Percentiles rank a stretch among this genome's conserved stretches.
These are phyloP conservation scores for Tolypocladium amazonense DNA, from an alignment of 2,329 filamentous ascomycete genomes.

Conservation along the genomic window DNA sequence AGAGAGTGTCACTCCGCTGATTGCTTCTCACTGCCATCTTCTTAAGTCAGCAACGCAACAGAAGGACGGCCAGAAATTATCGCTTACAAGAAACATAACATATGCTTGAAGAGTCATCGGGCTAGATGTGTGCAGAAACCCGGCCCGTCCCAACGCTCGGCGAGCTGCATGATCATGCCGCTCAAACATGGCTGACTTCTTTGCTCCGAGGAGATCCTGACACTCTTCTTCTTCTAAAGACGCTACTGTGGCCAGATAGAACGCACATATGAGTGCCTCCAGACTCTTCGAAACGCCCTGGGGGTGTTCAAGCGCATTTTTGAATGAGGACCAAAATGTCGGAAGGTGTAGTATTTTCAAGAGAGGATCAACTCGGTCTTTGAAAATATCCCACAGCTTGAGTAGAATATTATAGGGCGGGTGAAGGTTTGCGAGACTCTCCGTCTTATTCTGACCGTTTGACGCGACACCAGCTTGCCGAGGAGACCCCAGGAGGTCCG, in stretches of 20 bases:
- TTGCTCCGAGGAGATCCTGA: not conserved
- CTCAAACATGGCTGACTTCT: not conserved
- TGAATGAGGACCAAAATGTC: not conserved
- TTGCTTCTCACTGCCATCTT: not conserved
- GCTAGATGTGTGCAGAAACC: not conserved
- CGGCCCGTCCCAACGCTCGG: not conserved
- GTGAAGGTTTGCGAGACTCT: not conserved
- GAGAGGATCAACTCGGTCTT: not conserved
- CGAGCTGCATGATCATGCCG: not conserved
- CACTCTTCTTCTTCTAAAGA: not conserved
- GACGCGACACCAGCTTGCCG: not conserved
- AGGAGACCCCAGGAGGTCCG: not conserved
- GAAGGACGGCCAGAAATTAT: not conserved
- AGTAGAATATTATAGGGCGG: not conserved
- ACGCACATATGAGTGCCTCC: not conserved
- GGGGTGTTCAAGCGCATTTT: not conserved
- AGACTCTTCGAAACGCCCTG: not conserved
- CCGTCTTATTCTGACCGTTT: not conserved
- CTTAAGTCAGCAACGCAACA: not conserved
- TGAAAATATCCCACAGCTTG: not conserved
- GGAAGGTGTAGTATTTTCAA: not conserved
- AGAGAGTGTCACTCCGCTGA: not conserved
- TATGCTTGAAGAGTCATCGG: not conserved
- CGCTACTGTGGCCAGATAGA: not conserved
- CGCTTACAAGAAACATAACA: not conserved